phyloP scores from a whole-genome alignment of 495 filamentous ascomycete genomes.

The Jackrogersella minutella region DNA sequence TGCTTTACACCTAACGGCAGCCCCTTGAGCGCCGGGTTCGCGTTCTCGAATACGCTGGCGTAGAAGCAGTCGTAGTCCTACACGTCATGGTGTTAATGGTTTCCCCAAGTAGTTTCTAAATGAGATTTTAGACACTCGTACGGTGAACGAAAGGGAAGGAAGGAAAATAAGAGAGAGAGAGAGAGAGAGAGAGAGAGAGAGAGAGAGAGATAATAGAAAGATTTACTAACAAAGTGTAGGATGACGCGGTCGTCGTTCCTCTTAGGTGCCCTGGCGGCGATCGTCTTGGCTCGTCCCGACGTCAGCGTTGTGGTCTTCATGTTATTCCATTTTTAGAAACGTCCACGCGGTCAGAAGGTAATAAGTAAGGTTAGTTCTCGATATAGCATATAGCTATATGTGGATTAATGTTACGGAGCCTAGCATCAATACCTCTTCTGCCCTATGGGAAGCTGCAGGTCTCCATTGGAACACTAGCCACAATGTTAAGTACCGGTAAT shows the following conservation, averaged over 20 bases:
- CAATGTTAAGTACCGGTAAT: conserved; percentile 13
- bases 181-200: background rate
- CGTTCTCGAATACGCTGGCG: conserved; percentile 84
- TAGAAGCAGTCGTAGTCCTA: conserved; percentile 96
- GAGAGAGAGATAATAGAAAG: background rate
- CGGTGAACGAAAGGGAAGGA: background rate
- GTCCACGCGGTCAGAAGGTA: background rate
- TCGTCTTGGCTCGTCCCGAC: conserved; percentile 33
- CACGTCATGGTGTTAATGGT: conserved; percentile 5
- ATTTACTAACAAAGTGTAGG: conserved; percentile 75
- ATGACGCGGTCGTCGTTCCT: conserved; percentile 74
- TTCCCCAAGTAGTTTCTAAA: background rate
- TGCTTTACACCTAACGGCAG: conserved; percentile 70
- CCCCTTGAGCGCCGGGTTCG: conserved; percentile 74
- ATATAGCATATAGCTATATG: background rate
- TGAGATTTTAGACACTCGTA: background rate
- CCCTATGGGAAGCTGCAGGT: conserved; percentile 1
- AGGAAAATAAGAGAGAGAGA: background rate
- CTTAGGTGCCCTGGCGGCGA: conserved; percentile 48
- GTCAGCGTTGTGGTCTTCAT: conserved; percentile 39
- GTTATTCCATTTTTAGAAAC: conserved; percentile 43
- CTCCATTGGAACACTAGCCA: conserved; percentile 6
- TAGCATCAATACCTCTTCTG: no score
- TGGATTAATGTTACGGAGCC: background rate
- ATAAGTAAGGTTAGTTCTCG: background rate